phyloP scores from a whole-genome alignment of 768 basidiomycete species.

The Dioszegia crocea region DNA sequence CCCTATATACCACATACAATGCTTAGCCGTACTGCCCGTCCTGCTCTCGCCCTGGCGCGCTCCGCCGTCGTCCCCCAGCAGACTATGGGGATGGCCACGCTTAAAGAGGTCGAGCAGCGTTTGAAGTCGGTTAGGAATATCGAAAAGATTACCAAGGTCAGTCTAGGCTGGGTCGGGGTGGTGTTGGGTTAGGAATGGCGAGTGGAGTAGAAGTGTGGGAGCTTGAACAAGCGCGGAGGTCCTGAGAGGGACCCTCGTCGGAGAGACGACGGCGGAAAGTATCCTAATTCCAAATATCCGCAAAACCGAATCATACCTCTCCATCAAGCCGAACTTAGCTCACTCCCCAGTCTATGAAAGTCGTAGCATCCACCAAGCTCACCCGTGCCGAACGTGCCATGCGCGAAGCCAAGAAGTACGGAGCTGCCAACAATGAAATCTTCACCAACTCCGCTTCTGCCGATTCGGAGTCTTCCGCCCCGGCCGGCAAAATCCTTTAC shows the following conservation, averaged over 20 bases:
- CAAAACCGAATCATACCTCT: neutral
- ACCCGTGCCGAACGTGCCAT: constrained; percentile 92
- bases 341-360: constrained; percentile 80
- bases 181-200: neutral
- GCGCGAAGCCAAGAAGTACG: constrained; percentile 85
- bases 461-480: constrained; percentile 51
- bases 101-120: constrained; percentile 93
- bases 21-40: constrained; percentile 65
- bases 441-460: constrained; percentile 67
- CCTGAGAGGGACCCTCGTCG: neutral
- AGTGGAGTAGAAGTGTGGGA: neutral
- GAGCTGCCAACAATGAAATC: constrained; percentile 85
- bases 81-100: constrained; percentile 64
- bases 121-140: constrained; percentile 84
- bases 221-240: neutral
- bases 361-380: constrained; percentile 97
- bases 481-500: constrained; percentile 56
- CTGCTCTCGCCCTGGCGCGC: constrained; percentile 32
- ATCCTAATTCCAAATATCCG: too few species aligned
- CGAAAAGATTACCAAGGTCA: constrained; percentile 98
- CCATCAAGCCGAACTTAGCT: neutral
- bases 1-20: constrained; percentile 30
- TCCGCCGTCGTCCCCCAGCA: constrained; percentile 29
- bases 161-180: constrained; percentile 24
- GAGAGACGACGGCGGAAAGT: neutral